phyloP scores from a whole-genome alignment of 2,329 filamentous ascomycete species.

The Colletotrichum sansevieriae region DNA sequence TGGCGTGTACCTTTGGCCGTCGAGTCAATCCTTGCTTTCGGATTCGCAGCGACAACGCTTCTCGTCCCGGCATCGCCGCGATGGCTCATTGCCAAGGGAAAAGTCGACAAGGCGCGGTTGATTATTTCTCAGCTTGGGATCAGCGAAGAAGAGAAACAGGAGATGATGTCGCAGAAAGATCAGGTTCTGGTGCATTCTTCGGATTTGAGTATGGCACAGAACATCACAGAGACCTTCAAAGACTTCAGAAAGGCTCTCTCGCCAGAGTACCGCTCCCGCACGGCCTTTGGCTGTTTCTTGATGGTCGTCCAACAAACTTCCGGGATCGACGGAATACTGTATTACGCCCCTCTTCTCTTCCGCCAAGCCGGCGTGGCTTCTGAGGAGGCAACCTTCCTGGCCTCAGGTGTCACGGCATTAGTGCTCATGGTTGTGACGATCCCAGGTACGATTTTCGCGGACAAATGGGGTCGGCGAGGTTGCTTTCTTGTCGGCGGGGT shows the following conservation, averaged over 20 bases:
- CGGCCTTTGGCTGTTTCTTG: conserved; percentile 68
- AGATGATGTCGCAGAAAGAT: conserved; percentile 1
- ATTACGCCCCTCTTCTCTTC: conserved; percentile 72
- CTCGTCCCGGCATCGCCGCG: conserved; percentile 65
- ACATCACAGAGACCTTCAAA: conserved; percentile 45
- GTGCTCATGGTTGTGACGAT: conserved; percentile 68
- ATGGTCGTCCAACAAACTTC: conserved; percentile 67
- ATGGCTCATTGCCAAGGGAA: conserved; percentile 63
- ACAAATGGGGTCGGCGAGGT: conserved; percentile 67
- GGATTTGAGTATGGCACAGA: conserved; percentile 47
- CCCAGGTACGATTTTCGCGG: conserved; percentile 66
- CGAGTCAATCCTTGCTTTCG: conserved; percentile 51
- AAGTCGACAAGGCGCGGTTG: conserved; percentile 57
- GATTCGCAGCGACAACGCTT: conserved; percentile 46
- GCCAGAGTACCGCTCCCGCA: conserved; percentile 57
- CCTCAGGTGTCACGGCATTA: conserved; percentile 69
- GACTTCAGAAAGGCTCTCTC: conserved; percentile 45
- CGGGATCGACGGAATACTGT: conserved; percentile 72
- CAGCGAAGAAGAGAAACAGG: conserved; percentile 17
- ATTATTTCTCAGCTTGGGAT: neutral
- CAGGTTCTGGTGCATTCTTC: conserved; percentile 44
- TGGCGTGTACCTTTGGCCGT: conserved; percentile 67
- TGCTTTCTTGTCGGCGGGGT: conserved; percentile 66
- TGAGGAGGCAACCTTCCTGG: conserved; percentile 65
- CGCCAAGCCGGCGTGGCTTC: conserved; percentile 69